A percentile compares a stretch with the other conserved stretches of the same genome.
These are phyloP conservation scores for Alternaria infectoria DNA, from an alignment of 2,329 filamentous ascomycete genomes.

Conservation along the genomic window DNA sequence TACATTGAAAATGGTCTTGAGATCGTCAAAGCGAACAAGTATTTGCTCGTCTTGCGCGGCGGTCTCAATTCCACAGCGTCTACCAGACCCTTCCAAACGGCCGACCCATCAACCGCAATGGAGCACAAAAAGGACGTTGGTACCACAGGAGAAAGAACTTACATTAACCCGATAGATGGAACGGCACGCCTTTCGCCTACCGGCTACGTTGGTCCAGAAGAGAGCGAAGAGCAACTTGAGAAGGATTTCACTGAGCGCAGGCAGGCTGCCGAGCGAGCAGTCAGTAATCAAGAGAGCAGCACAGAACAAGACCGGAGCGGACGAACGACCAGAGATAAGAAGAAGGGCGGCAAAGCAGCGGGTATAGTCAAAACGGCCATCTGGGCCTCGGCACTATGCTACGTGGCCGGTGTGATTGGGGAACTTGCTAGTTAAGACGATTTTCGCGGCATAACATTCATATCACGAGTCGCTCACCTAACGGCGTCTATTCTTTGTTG, in stretches of 20 bases:
- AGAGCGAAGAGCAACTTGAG: constrained; percentile 29
- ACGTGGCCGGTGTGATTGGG: constrained; percentile 41
- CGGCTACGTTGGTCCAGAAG: constrained; percentile 41
- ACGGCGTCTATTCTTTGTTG: neutral
- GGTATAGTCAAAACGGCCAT: constrained; percentile 41
- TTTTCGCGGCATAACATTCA: neutral
- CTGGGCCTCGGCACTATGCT: constrained; percentile 36
- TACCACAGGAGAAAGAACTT: neutral
- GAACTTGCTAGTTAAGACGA: constrained; percentile 23
- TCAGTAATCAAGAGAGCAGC: neutral
- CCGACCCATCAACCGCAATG: neutral
- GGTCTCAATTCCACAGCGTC: constrained; percentile 9
- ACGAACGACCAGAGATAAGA: constrained; percentile 6
- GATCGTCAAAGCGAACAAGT: constrained; percentile 33
- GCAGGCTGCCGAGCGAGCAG: constrained; percentile 22
- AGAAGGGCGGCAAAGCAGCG: constrained; percentile 18
- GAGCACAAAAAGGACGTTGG: neutral
- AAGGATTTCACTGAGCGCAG: constrained; percentile 31
- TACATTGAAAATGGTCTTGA: constrained; percentile 35
- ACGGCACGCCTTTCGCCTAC: constrained; percentile 42
- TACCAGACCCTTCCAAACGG: constrained; percentile 14
- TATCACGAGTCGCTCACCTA: neutral
- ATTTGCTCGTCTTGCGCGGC: constrained; percentile 42
- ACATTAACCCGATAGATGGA: constrained; percentile 46
- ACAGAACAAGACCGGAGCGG: neutral